Evolutionary conservation across 106 monocot genomes (phyloP), one percentile per base, ranked within the genome.

Genomic region (Agapanthus africanus): DNA sequence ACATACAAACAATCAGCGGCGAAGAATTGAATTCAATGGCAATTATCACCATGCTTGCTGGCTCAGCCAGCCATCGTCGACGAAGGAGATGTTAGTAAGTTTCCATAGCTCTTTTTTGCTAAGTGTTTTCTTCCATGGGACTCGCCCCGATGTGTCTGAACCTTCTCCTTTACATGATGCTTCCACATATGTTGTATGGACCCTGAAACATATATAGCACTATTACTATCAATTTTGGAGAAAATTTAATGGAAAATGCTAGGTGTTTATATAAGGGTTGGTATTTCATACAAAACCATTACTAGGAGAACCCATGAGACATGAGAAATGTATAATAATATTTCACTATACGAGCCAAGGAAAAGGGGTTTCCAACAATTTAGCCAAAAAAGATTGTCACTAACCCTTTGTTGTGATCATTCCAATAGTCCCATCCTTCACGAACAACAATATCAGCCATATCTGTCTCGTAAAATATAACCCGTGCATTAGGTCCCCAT

Each of bases 371-470:
- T 11, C 25, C 52, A 10, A 4, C 25, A 22, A 2, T 2, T 52
- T 5, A 23, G 9, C n/a, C n/a, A 5, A 22, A 22, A 25, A 52
- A 52, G 22, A 4, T 11, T 22, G 3, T 19, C 32, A 1, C 26
- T 41, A 27, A 66, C 66, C 66, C 66, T 66, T 66, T 40, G 42
- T 42, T 28, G 11, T 39, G 41, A 42, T 42, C 42, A 11, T 28
- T 25, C 74, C 74, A 79, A 46, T 40, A 30, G 26, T 70, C 50
- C 79, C 79, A 79, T 27, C 79, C 79, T 11, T 63, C 30, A 23
- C 74, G 79, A 4, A 70, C 34, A 25, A 79, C 56, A 10, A 70
- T 32, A 40, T 70, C 36, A 8, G 16, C 0, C 74, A 79, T 74
- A 28, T 69, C 11, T 2, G 79, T 74, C 7, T 54, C 22, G 33